A percentile compares a stretch with the other conserved stretches of the same genome.
These are phyloP conservation scores for Barnettozyma vustinii DNA, from an alignment of 805 yeast species.

Conservation along the genomic window DNA sequence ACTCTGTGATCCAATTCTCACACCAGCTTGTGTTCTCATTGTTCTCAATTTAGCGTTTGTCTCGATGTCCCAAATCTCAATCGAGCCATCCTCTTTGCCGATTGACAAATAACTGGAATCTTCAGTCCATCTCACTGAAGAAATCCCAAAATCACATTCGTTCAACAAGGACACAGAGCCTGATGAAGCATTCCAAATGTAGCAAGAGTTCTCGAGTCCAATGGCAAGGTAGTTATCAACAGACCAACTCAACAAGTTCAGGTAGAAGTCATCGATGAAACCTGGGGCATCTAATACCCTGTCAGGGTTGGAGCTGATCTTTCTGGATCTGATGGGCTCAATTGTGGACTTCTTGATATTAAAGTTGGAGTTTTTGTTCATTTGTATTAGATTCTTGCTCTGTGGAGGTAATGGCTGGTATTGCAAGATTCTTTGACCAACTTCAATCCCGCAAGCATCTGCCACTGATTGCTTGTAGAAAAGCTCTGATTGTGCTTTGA, in stretches of 20 bases:
- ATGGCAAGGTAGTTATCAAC: conserved; percentile 75
- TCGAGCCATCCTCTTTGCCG: conserved; percentile 75
- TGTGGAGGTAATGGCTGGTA: conserved; percentile 85
- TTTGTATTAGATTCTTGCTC: conserved; percentile 20
- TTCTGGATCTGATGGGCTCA: conserved; percentile 66
- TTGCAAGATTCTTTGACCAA: conserved; percentile 76
- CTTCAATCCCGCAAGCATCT: conserved; percentile 86
- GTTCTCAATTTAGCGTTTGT: conserved; percentile 69
- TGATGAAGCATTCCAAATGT: conserved; percentile 86
- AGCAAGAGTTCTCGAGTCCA: conserved; percentile 78
- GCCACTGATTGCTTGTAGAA: conserved; percentile 80
- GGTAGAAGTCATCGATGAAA: conserved; percentile 84
- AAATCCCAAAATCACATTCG: conserved; percentile 52
- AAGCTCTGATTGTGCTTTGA: conserved; percentile 36
- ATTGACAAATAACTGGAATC: conserved; percentile 84
- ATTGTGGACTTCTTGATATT: conserved; percentile 33
- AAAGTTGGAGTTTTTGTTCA: conserved; percentile 20
- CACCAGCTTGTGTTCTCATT: conserved; percentile 60
- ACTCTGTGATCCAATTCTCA: conserved; percentile 75
- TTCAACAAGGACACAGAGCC: conserved; percentile 71
- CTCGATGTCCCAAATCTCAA: conserved; percentile 94
- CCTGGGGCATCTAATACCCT: conserved; percentile 96
- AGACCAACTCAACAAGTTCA: conserved; percentile 87
- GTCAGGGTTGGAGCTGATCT: conserved; percentile 83
- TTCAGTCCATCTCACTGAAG: conserved; percentile 85